A percentile compares a stretch with the other conserved stretches of the same genome.
These are phyloP conservation scores for Neurospora terricola DNA, from an alignment of 495 filamentous ascomycete species.

Conservation along the genomic window DNA sequence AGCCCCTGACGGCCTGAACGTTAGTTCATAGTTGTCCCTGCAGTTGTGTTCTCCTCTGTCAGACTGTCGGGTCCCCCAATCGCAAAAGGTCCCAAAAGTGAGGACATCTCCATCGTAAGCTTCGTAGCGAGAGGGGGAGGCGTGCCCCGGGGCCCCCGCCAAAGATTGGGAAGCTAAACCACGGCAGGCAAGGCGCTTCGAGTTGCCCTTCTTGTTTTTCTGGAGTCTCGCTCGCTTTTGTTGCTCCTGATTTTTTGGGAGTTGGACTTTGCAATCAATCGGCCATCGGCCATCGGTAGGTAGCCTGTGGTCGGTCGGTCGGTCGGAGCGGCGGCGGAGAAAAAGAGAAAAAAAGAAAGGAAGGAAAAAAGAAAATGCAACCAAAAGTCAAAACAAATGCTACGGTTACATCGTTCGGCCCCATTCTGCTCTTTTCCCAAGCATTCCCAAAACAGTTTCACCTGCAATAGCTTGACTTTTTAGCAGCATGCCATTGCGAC, in stretches of 20 bases:
- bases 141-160: background rate
- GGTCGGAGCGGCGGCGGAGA: background rate
- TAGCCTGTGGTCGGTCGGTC: background rate
- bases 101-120: background rate
- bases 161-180: background rate
- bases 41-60: background rate
- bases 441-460: background rate
- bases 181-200: background rate
- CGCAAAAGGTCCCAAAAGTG: background rate
- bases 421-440: background rate
- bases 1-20: background rate
- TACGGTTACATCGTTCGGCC: background rate
- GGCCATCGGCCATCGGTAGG: background rate
- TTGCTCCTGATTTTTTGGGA: background rate
- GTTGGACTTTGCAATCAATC: too few relatives aligned
- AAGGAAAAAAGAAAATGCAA: background rate
- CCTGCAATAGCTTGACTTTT: background rate
- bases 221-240: background rate
- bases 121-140: background rate
- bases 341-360: background rate
- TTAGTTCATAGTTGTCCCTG: background rate
- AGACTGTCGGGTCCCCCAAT: background rate
- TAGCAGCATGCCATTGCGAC: background rate
- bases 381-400: background rate
- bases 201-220: background rate